Percentiles rank a stretch among this genome's conserved stretches.
Evolutionary conservation across 2,329 filamentous ascomycete genomes (phyloP).

Genomic region (Trichoderma aggressivum): DNA sequence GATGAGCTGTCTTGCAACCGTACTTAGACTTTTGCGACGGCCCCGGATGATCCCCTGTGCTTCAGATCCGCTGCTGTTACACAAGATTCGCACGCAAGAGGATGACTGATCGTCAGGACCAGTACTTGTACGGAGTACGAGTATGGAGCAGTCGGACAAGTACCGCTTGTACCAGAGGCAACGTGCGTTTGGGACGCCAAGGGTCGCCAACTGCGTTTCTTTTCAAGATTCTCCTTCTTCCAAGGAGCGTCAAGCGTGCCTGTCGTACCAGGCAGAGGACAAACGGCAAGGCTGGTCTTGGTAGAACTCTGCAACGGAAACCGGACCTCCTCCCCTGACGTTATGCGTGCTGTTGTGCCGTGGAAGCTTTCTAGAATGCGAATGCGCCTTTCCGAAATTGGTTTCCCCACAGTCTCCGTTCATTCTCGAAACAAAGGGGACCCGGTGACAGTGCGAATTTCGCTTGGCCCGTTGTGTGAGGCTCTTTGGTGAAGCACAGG

Average conservation of each 20-base stretch:
- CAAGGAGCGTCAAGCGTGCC: background rate
- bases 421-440: conserved; percentile 10
- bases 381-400: conserved; percentile 21
- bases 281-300: conserved; percentile 7
- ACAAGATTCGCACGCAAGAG: background rate
- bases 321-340: conserved; percentile 15
- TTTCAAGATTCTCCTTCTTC: background rate
- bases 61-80: background rate
- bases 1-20: background rate
- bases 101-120: background rate
- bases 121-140: background rate
- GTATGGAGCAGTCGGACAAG: background rate
- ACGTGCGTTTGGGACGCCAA: background rate
- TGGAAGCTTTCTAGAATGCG: conserved; percentile 32
- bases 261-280: background rate
- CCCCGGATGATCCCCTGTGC: background rate
- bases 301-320: conserved; percentile 9
- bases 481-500: conserved; percentile 9
- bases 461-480: background rate
- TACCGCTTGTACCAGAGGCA: background rate
- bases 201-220: background rate
- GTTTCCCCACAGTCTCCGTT: conserved; percentile 21
- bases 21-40: background rate
- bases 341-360: conserved; percentile 23
- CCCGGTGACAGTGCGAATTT: conserved; percentile 6